A percentile compares a stretch with the other conserved stretches of the same genome.
phyloP scores from a whole-genome alignment of 257 asterid species.

The Prunella vulgaris region DNA sequence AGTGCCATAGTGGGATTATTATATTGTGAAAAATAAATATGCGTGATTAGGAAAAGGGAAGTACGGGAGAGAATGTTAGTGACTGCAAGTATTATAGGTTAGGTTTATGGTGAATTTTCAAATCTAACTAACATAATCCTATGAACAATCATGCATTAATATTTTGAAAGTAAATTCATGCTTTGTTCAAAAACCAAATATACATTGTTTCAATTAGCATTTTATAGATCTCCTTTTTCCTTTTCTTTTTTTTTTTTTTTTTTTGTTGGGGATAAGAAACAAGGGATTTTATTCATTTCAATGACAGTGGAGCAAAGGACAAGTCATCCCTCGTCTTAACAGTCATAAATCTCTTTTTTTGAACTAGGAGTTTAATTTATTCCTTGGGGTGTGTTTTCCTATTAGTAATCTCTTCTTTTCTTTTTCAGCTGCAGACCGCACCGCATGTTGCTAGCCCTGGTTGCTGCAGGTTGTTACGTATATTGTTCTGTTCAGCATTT shows the following conservation, averaged over 20 bases:
- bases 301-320: neutral
- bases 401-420: neutral
- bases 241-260: no score
- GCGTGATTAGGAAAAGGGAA: no score
- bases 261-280: neutral
- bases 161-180: no score
- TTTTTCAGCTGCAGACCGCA: neutral
- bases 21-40: no score
- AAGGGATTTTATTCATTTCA: neutral
- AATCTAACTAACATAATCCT: no score
- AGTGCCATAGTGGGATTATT: no score
- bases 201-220: neutral
- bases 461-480: slow-evolving; percentile 5
- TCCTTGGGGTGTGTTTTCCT: neutral
- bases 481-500: neutral
- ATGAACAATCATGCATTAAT: no score
- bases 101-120: no score
- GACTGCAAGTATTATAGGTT: no score
- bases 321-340: neutral
- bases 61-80: no score
- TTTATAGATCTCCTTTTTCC: neutral
- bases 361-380: neutral
- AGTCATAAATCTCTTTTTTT: neutral
- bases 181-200: no score
- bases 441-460: neutral